Evolutionary conservation across 208 protist species (phyloP).

Genomic region (Crithidia mellificae): DNA sequence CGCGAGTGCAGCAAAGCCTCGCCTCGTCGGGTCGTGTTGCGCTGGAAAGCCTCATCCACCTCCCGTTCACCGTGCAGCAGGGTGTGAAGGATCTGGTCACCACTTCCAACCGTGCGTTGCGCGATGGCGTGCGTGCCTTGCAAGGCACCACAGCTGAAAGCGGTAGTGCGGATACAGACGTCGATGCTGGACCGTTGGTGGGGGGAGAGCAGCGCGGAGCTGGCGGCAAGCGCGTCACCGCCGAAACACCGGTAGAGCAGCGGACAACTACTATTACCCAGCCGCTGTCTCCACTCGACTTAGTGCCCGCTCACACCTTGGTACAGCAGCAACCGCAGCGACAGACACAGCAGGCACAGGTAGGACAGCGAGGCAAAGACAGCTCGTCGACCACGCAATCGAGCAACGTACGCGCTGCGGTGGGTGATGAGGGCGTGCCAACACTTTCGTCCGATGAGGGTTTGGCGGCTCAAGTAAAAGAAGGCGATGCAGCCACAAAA

Average conservation of each 20-base stretch:
- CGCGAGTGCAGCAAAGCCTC: slow-evolving; percentile 6
- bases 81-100: not conserved
- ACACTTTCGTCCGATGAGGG: too few species aligned
- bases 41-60: not conserved
- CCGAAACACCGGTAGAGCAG: slow-evolving; percentile 23
- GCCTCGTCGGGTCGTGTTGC: not conserved
- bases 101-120: not conserved
- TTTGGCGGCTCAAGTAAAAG: too few species aligned
- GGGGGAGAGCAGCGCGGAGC: not conserved
- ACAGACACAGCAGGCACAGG: too few species aligned
- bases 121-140: not conserved
- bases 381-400: too few species aligned
- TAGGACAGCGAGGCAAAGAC: too few species aligned
- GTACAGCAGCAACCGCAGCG: not conserved
- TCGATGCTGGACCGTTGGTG: not conserved
- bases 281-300: slow-evolving; percentile 11
- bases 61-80: not conserved
- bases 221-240: not conserved
- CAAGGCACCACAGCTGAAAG: not conserved
- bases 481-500: not conserved
- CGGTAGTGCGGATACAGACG: too few species aligned
- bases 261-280: slow-evolving; percentile 23
- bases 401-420: too few species aligned
- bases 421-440: too few species aligned
- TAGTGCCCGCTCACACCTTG: not conserved